phyloP scores from a whole-genome alignment of 805 yeast genomes.

The Kodamaea neixiangensis region DNA sequence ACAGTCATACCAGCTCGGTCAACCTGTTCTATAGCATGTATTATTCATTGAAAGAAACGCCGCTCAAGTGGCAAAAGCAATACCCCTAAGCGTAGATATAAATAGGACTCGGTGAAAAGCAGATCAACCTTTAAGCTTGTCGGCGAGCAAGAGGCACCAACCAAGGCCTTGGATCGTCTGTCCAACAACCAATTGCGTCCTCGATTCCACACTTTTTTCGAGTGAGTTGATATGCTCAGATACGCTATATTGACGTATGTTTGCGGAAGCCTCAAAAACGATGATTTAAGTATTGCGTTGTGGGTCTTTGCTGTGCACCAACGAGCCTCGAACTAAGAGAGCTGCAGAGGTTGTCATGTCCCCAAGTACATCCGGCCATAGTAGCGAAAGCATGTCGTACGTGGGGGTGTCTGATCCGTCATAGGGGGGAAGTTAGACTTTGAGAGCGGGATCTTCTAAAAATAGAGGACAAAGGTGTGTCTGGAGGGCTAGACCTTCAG shows the following conservation, averaged over 20 bases:
- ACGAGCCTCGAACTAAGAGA: background rate
- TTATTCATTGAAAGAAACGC: background rate
- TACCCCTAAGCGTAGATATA: background rate
- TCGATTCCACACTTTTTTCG: background rate
- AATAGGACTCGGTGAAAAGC: background rate
- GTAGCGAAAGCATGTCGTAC: background rate
- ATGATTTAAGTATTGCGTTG: background rate
- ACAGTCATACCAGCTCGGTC: background rate
- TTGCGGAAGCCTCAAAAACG: background rate
- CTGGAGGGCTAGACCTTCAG: background rate
- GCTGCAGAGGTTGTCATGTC: background rate
- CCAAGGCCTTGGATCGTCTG: background rate
- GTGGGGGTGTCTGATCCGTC: background rate
- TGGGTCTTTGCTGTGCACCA: background rate
- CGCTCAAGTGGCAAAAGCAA: background rate
- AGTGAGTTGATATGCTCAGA: background rate
- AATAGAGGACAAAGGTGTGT: background rate
- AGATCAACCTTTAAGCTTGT: background rate
- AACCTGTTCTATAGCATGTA: background rate
- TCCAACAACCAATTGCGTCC: background rate
- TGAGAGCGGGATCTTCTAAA: background rate
- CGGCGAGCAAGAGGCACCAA: background rate
- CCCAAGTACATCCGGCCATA: background rate
- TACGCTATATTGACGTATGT: background rate
- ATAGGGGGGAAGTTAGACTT: background rate